Percentiles rank a stretch among this genome's conserved stretches.
phyloP scores from a whole-genome alignment of 768 basidiomycete genomes.

The Hemileccinum rubropunctum region DNA sequence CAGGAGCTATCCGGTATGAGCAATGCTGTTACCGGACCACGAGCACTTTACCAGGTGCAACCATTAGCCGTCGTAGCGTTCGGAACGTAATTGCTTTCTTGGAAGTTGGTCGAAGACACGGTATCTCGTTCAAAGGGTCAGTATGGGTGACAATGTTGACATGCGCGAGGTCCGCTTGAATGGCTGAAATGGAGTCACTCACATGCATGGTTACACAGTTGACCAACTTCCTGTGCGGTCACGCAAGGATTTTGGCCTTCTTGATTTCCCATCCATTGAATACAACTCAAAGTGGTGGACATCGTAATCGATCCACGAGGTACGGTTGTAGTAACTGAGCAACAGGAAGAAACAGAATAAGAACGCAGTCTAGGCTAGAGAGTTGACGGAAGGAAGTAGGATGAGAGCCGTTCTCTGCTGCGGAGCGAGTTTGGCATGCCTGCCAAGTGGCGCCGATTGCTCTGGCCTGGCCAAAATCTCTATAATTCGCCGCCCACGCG shows the following conservation, averaged over 20 bases:
- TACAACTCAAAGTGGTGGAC: conserved; percentile 12
- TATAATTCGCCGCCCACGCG: conserved; percentile 3
- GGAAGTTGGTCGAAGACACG: conserved; percentile 13
- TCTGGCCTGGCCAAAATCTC: not conserved
- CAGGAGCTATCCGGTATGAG: conserved; percentile 22
- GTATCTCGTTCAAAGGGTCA: conserved; percentile 11
- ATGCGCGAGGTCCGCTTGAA: not conserved
- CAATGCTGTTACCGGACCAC: not conserved
- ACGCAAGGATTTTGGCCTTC: conserved; percentile 12
- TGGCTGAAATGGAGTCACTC: conserved; percentile 1
- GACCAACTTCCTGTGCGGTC: conserved; percentile 16
- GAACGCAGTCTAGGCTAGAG: not conserved
- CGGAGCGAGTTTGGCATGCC: conserved; percentile 7
- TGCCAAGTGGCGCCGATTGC: not conserved
- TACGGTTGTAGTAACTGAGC: not conserved
- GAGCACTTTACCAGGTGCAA: conserved; percentile 24
- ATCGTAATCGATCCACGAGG: not conserved
- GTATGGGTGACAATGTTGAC: not conserved
- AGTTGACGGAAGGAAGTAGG: not conserved
- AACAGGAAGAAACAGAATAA: not conserved
- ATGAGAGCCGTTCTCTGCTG: conserved; percentile 2
- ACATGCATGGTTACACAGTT: conserved; percentile 17
- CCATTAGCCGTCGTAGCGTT: conserved; percentile 9
- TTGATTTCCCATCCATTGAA: conserved; percentile 10
- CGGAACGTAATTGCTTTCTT: conserved; percentile 20